Percentiles rank a stretch among this genome's conserved stretches.
phyloP scores from a whole-genome alignment of 495 filamentous ascomycete genomes.

The Pseudotulostoma volvatum region DNA sequence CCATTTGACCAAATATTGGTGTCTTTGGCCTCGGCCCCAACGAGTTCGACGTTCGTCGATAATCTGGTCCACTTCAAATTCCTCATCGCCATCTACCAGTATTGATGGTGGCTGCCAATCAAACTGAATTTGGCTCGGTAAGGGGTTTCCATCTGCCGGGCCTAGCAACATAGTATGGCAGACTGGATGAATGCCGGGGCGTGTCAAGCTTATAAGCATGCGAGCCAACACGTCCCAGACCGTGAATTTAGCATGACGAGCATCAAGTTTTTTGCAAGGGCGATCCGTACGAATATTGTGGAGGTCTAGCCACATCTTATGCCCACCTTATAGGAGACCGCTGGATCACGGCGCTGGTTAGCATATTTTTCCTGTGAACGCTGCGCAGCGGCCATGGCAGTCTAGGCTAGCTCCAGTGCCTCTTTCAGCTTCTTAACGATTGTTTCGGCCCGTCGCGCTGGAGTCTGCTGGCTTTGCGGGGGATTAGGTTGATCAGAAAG shows the following conservation, averaged over 20 bases:
- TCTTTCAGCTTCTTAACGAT: too few species aligned
- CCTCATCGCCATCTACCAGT: slow-evolving; percentile 1
- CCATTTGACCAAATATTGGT: slow-evolving; percentile 2
- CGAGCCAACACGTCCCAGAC: slow-evolving; percentile 3
- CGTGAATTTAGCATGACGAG: slow-evolving; percentile 7
- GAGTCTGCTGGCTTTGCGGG: too few species aligned
- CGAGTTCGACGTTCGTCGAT: slow-evolving; percentile 1
- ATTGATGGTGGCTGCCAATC: slow-evolving; percentile 1
- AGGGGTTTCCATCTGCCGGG: slow-evolving; percentile 5
- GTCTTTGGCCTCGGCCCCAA: neutral
- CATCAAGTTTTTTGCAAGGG: slow-evolving; percentile 6
- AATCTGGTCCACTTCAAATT: slow-evolving; percentile 2
- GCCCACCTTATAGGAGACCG: neutral
- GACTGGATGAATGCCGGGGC: slow-evolving; percentile 3
- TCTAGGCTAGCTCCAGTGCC: too few species aligned
- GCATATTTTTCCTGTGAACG: neutral
- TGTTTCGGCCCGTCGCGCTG: too few species aligned
- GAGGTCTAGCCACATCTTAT: slow-evolving; percentile 9
- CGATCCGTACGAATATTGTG: slow-evolving; percentile 3
- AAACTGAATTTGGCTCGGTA: slow-evolving; percentile 1
- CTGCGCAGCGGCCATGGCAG: slow-evolving; percentile 6
- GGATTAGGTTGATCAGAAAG: too few species aligned
- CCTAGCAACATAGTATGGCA: slow-evolving; percentile 6
- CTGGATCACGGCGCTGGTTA: neutral
- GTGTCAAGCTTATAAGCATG: slow-evolving; percentile 4